These are phyloP conservation scores for Metroxylon sagu DNA, from an alignment of 176 grass and related monocot genomes.

Conservation along the genomic window DNA sequence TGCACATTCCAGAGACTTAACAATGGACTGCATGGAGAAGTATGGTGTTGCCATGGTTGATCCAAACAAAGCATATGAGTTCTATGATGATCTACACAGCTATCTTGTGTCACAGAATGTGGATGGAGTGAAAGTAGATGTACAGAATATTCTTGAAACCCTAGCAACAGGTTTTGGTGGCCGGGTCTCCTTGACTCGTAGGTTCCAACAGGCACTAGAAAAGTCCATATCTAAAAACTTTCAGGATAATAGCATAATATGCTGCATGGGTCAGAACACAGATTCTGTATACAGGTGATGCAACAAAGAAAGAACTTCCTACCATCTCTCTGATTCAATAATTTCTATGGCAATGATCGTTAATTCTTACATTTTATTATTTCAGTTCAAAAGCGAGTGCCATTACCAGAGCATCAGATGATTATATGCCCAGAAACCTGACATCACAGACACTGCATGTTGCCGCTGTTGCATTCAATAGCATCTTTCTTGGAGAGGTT, in stretches of 20 bases:
- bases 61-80: slow-evolving; percentile 9
- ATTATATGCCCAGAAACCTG: slow-evolving; percentile 16
- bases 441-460: slow-evolving; percentile 23
- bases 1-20: slow-evolving; percentile 19
- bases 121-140: slow-evolving; percentile 26
- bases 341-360: neutral
- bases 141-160: slow-evolving; percentile 20
- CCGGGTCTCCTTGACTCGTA: slow-evolving; percentile 7
- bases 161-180: slow-evolving; percentile 15
- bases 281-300: slow-evolving; percentile 22
- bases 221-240: slow-evolving; percentile 22
- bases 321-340: neutral
- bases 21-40: slow-evolving; percentile 28
- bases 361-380: neutral
- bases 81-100: slow-evolving; percentile 21
- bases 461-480: slow-evolving; percentile 26
- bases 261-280: slow-evolving; percentile 19
- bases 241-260: slow-evolving; percentile 19
- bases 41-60: slow-evolving; percentile 19
- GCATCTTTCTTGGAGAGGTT: slow-evolving; percentile 21
- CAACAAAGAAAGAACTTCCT: neutral
- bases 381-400: slow-evolving; percentile 22
- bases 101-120: slow-evolving; percentile 23
- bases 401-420: slow-evolving; percentile 27
- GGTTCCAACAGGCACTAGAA: slow-evolving; percentile 16